These are phyloP conservation scores for Phanerochaete sordida DNA, from an alignment of 768 basidiomycete species.

Conservation along the genomic window DNA sequence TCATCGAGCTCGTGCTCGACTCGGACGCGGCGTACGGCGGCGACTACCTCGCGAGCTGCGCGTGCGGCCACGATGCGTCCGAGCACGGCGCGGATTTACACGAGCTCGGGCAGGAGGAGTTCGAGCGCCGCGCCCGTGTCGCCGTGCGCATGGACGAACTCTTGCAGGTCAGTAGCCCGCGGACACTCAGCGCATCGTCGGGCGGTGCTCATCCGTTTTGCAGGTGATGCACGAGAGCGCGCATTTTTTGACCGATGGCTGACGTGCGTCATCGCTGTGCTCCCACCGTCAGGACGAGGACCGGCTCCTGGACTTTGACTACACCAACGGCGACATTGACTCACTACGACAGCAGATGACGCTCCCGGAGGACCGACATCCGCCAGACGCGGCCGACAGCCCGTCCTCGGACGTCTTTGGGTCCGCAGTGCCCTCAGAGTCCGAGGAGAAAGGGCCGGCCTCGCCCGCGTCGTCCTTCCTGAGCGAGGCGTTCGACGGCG, in stretches of 20 bases:
- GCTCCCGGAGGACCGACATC: slow-evolving; percentile 43
- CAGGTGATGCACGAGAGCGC: too few species aligned
- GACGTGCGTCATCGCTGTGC: neutral
- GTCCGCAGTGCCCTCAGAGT: slow-evolving; percentile 23
- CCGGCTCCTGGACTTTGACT: slow-evolving; percentile 76
- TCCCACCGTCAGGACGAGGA: slow-evolving; percentile 57
- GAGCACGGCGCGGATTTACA: slow-evolving; percentile 66
- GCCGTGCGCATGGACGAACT: slow-evolving; percentile 81
- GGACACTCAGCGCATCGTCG: neutral
- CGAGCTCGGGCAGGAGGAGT: slow-evolving; percentile 57
- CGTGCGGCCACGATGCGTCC: slow-evolving; percentile 62
- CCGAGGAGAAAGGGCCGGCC: slow-evolving; percentile 23
- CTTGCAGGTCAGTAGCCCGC: slow-evolving; percentile 54
- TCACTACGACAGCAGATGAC: slow-evolving; percentile 72
- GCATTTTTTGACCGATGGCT: neutral
- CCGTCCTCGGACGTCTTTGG: slow-evolving; percentile 42
- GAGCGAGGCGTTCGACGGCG: slow-evolving; percentile 21
- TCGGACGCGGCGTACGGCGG: slow-evolving; percentile 63
- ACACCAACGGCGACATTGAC: slow-evolving; percentile 64
- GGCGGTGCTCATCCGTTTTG: neutral
- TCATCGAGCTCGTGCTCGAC: slow-evolving; percentile 57
- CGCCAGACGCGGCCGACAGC: slow-evolving; percentile 30
- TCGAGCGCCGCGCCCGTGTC: slow-evolving; percentile 66
- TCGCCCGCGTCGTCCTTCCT: slow-evolving; percentile 31
- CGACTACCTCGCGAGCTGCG: slow-evolving; percentile 57